Conservation (phyloP, 1,139 yeast species). For the Zygosaccharomyces pseudobailii region DNA sequence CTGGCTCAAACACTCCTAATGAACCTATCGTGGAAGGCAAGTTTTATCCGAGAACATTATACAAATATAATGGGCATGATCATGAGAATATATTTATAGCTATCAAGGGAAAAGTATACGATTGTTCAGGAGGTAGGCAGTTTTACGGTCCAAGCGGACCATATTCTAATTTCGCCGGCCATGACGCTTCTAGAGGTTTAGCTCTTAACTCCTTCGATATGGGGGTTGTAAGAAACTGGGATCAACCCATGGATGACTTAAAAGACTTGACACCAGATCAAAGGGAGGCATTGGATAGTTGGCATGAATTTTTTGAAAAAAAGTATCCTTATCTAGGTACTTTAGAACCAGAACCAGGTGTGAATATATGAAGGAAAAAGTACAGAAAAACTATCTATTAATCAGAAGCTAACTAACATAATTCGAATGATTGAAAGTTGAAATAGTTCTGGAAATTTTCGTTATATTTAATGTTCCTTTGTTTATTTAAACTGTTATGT, state of each 20-base stretch:
- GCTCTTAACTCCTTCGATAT: conserved; percentile 86
- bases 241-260: conserved; percentile 69
- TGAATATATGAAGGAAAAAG: conserved; percentile 15
- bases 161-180: conserved; percentile 91
- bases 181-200: conserved; percentile 92
- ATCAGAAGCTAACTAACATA: neutral
- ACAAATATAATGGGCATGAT: conserved; percentile 74
- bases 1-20: conserved; percentile 17
- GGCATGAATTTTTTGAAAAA: conserved; percentile 80
- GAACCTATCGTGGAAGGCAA: conserved; percentile 71
- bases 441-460: neutral
- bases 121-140: conserved; percentile 72
- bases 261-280: conserved; percentile 60
- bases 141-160: conserved; percentile 98
- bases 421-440: neutral
- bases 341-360: conserved; percentile 39
- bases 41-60: conserved; percentile 72
- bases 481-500: neutral
- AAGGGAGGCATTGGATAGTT: conserved; percentile 62
- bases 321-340: conserved; percentile 72
- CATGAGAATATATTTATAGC: conserved; percentile 76
- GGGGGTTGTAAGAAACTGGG: conserved; percentile 51
- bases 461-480: neutral
- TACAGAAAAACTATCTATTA: neutral
- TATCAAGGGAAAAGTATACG: conserved; percentile 79